Conservation (phyloP, 495 filamentous ascomycete genomes). For the Tuber calosporum region DNA sequence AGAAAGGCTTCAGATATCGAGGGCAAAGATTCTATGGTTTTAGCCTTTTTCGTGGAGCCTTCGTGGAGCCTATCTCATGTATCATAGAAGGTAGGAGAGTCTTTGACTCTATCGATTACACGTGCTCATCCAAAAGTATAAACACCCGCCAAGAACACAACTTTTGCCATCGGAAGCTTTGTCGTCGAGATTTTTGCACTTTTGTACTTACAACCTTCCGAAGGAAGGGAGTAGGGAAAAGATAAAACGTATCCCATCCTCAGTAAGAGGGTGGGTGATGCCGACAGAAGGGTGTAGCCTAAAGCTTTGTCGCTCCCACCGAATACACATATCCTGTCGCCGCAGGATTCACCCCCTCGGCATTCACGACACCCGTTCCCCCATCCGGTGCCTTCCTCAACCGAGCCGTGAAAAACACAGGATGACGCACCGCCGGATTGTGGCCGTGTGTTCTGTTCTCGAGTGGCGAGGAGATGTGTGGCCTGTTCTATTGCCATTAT, state of each 20-base stretch:
- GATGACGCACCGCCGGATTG: slow-evolving; percentile 50
- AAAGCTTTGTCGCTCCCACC: neutral
- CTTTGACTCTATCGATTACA: neutral
- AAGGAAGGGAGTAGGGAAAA: neutral
- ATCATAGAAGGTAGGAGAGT: neutral
- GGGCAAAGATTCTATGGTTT: neutral
- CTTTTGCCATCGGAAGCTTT: neutral
- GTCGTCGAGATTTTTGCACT: neutral
- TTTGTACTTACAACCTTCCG: neutral
- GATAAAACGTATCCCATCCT: neutral
- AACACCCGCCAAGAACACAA: neutral
- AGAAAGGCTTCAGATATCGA: neutral
- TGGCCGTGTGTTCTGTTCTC: slow-evolving; percentile 40
- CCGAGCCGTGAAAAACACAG: slow-evolving; percentile 55
- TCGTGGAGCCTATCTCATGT: neutral
- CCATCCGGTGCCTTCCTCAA: slow-evolving; percentile 45
- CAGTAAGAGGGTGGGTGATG: neutral
- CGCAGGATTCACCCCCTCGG: slow-evolving; percentile 45
- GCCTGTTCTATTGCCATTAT: slow-evolving; percentile 8
- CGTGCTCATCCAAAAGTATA: neutral
- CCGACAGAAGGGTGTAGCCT: neutral
- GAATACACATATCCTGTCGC: slow-evolving; percentile 51
- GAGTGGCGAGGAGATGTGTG: slow-evolving; percentile 16
- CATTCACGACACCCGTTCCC: slow-evolving; percentile 20
- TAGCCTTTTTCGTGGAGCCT: neutral